phyloP scores from a whole-genome alignment of 106 monocot genomes.

The Dendrobium officinale region DNA sequence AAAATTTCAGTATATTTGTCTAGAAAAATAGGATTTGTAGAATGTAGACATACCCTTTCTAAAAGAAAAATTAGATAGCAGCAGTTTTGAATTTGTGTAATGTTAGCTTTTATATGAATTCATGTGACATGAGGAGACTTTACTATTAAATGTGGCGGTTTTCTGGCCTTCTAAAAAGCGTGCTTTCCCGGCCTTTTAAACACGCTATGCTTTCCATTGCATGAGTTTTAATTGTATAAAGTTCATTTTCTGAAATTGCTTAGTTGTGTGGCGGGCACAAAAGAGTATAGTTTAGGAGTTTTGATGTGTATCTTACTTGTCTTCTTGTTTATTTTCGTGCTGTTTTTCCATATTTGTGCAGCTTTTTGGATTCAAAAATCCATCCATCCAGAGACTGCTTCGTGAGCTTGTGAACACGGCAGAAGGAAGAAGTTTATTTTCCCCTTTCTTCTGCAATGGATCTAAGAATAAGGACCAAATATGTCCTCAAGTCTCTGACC shows the following conservation, averaged over 20 bases:
- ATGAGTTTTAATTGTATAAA: neutral
- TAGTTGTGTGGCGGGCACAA: no score
- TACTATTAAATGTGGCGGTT: neutral
- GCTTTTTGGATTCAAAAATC: conserved; percentile 94
- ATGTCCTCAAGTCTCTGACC: conserved; percentile 8
- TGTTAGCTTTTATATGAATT: neutral
- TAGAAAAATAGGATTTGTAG: neutral
- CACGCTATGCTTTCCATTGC: neutral
- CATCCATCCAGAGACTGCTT: conserved; percentile 78
- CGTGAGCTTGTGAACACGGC: conserved; percentile 59
- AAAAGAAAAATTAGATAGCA: neutral
- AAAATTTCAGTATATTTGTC: neutral
- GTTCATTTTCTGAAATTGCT: neutral
- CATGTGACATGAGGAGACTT: neutral
- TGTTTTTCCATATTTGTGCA: conserved; percentile 27
- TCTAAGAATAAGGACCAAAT: conserved; percentile 11
- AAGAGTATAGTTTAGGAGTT: neutral
- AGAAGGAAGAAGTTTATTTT: conserved; percentile 18
- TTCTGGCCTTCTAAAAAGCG: neutral
- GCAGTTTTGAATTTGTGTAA: neutral
- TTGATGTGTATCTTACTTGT: neutral
- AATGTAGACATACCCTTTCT: neutral
- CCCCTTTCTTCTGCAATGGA: conserved; percentile 11
- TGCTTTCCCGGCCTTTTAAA: neutral
- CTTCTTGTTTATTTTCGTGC: conserved; percentile 3